Base-by-base conservation (phyloP, 805 yeast species). In the Kuraishia capsulata region DNA sequence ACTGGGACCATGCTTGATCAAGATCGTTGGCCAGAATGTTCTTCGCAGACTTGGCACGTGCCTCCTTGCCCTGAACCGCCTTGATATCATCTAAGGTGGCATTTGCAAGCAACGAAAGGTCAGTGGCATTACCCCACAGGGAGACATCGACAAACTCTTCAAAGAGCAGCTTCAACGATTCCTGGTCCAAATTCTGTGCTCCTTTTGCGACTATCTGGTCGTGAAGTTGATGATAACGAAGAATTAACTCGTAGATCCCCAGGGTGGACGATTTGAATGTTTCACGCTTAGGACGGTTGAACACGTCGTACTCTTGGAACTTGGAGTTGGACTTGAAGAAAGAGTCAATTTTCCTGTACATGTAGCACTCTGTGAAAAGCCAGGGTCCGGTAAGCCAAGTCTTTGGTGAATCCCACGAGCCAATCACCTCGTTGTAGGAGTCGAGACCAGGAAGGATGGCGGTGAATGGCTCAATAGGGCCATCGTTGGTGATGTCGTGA, bases 91-190 rank as follows among this genome's bases (percentile, higher is more conserved):
- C 96, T 21, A 87, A 56, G 5, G 88, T 77, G n/a, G 90, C 87
- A 42, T 85, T 88, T 3, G 94, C 89, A 44, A 92, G 67, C 39
- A 94, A 64, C 0, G 97, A 87, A 52, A 92, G 70, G 59, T 92
- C 99, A 3, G 97, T 86, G 16, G 97, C 97, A 59, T 92, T 92
- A 20, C 99, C 99, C 99, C 99, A 92, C 39, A 92, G 62, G 0
- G 96, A 85, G 39, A 90, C 75, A 54, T 88, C 95, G 32, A 84
- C 61, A 44, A 89, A 83, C 56, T 92, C 99, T 44, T 69, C 73
- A 65, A 88, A 89, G 33, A 87, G 62, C 10, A 81, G 49, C 43
- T 67, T 57, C 44, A 79, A 57, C 0, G 70, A 56, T 4, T 72
- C 77, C 1, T 43, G 43, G 41, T 67, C 72, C 3, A 30, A 9